Conservation (phyloP, 140 eudicot genomes). For the Senecio squalidus region DNA sequence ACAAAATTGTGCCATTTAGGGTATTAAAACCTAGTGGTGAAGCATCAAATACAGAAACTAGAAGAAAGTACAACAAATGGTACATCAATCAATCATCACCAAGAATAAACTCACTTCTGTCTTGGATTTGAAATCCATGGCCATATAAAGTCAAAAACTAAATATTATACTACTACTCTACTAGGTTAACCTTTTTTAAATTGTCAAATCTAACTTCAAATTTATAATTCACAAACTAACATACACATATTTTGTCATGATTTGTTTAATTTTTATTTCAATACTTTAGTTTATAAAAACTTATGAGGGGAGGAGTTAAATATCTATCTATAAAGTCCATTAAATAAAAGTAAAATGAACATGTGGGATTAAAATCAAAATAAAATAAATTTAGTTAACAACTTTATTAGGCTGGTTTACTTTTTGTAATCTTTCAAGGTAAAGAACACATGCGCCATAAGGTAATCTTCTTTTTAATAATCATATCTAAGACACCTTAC, state of each 20-base stretch:
- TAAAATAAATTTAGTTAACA: background rate
- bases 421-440: background rate
- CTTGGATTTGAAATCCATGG: conserved; percentile 21
- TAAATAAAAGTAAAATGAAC: too few relatives aligned
- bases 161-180: background rate
- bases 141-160: conserved; percentile 19
- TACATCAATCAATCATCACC: conserved; percentile 61
- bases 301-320: too few relatives aligned
- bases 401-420: background rate
- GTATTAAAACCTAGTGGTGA: conserved; percentile 19
- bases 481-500: background rate
- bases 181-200: conserved; percentile 16
- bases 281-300: too few relatives aligned
- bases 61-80: conserved; percentile 32
- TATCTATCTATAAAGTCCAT: too few relatives aligned
- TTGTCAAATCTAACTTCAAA: conserved; percentile 14
- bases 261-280: too few relatives aligned
- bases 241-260: background rate
- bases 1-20: conserved; percentile 15
- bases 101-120: conserved; percentile 31
- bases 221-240: background rate
- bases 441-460: background rate
- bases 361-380: too few relatives aligned
- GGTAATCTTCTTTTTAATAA: background rate
- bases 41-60: conserved; percentile 44